These are phyloP conservation scores for Nectriaceae sp. DNA, from an alignment of 2,329 filamentous ascomycete genomes.

Conservation along the genomic window DNA sequence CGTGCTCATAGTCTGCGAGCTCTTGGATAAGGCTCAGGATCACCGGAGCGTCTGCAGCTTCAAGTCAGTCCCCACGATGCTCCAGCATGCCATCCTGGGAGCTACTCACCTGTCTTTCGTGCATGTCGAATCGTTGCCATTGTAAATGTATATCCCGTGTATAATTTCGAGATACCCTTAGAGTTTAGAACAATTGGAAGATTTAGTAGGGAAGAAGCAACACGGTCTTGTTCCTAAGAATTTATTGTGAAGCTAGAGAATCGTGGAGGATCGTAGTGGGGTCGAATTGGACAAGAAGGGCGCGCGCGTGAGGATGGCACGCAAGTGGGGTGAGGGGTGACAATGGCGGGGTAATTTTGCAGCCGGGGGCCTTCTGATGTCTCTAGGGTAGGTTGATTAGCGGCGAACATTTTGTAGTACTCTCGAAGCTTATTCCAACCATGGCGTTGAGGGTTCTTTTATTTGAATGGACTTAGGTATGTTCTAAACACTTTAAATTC, in stretches of 20 bases:
- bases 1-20: constrained; percentile 86
- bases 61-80: constrained; percentile 13
- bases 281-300: background rate
- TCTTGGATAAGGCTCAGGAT: constrained; percentile 83
- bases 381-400: too few relatives aligned
- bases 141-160: too few relatives aligned
- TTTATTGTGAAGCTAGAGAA: background rate
- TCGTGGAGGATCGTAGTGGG: background rate
- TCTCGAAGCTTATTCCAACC: too few relatives aligned
- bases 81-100: background rate
- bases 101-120: background rate
- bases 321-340: background rate
- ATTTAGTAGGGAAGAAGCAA: too few relatives aligned
- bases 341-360: background rate
- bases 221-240: background rate
- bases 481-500: too few relatives aligned
- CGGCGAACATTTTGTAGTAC: too few relatives aligned
- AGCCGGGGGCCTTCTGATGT: too few relatives aligned
- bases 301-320: background rate
- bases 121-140: background rate
- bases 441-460: too few relatives aligned
- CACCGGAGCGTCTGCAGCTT: constrained; percentile 69
- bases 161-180: constrained; percentile 1
- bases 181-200: background rate
- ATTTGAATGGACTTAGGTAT: too few relatives aligned